Base-by-base conservation (phyloP, 2,329 filamentous ascomycete species). In the Aspergillus viridinutans region DNA sequence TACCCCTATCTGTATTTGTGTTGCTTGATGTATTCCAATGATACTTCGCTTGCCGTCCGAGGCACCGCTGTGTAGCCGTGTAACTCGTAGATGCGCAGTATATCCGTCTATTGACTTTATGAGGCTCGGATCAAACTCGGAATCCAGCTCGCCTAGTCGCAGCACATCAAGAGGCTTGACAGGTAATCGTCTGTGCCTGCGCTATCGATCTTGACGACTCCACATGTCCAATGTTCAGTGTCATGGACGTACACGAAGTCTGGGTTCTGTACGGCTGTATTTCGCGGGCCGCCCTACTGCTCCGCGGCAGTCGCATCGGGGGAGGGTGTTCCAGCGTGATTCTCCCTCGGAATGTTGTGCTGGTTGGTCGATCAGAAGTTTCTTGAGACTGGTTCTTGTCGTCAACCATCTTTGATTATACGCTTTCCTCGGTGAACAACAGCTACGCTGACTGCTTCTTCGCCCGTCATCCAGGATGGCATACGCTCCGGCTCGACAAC, bases 401-500 rank as follows among this genome's bases (percentile, higher is more conserved):
- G 64, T 52, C 64, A 61, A 55, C 47, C 52, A 25, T 64, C 59
- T 14, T 56, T 64, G 23, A 58, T 25, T 4, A 72, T 50, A n/a
- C 67, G 65, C 32, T 54, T 65, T 9, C 90, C 90, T 57, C 84
- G 73, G 61, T 80, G 82, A 3, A 95, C 85, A 28, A 85, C 81
- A 0, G 90, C 89, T 40, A 86, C 80, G 53, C 89, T 94, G 4
- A 94, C 85, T 0, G 87, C 89, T 48, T 91, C 89, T 67, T 96
- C 91, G 1, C 91, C 92, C 1, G 90, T 94, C 87, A 96, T 88
- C 90, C 91, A 96, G 0, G 89, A 89, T 0, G 92, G 91, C 88
- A 95, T 92, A 54, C 80, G 83, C 66, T 86, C 82, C 1, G 90
- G 88, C 68, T 95, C 85, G 26, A 96, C 78, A 4, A 77, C 63